phyloP scores from a whole-genome alignment of 306 rosid genomes.

The Styphnolobium japonicum region DNA sequence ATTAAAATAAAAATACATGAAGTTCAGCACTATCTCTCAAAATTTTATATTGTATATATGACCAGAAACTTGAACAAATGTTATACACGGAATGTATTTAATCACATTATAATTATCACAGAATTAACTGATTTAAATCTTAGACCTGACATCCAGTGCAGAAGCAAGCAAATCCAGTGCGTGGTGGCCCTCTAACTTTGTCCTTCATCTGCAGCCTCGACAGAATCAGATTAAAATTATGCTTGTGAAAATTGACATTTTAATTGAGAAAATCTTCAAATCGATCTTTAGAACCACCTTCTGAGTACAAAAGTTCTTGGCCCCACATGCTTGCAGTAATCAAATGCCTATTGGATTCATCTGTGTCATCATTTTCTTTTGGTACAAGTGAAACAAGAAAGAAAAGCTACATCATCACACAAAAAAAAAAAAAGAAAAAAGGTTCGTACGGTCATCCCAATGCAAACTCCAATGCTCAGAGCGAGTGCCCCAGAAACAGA shows the following conservation, averaged over 20 bases:
- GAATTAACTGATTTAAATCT: too few relatives aligned
- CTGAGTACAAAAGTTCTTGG: neutral
- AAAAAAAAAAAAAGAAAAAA: too few relatives aligned
- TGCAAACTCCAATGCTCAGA: constrained; percentile 9
- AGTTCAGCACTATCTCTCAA: neutral
- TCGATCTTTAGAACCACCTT: neutral
- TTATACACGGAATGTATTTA: neutral
- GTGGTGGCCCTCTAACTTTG: neutral
- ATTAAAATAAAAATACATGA: neutral
- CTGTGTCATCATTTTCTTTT: constrained; percentile 19
- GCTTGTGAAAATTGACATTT: neutral
- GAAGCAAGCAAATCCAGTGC: too few relatives aligned
- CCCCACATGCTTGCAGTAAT: constrained; percentile 23
- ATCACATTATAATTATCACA: too few relatives aligned
- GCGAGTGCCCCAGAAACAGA: neutral
- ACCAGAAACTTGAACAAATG: neutral
- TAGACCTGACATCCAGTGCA: too few relatives aligned
- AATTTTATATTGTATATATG: neutral
- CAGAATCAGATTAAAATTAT: neutral
- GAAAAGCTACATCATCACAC: neutral
- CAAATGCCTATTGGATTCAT: constrained; percentile 3
- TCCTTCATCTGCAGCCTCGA: neutral
- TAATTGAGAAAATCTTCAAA: neutral
- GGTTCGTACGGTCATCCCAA: neutral
- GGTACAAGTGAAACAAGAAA: constrained; percentile 21